Evolutionary conservation across 805 yeast species (phyloP), one percentile per base, ranked within the genome.

Genomic region (Pichia paraexigua): DNA sequence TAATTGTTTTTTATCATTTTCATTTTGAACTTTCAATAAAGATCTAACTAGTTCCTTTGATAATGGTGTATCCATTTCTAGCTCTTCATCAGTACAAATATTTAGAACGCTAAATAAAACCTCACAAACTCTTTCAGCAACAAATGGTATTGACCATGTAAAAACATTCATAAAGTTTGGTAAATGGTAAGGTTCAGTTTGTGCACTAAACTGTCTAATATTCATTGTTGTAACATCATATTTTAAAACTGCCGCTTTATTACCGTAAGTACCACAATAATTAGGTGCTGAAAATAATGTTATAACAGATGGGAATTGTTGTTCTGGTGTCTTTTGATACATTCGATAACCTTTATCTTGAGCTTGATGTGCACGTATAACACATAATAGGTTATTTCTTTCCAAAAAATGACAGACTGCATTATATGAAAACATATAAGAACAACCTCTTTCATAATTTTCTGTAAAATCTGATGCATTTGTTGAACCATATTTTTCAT

Each of bases 81-180:
- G 75, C 67, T 92, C 99, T 63, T 92, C 97, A 63, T 91, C 95
- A 0, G 97, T 87, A 71, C 99, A 92, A 52, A 94, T 87, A 67
- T 92, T 92, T 65, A 94, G 76, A 41, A 92, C 87, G 0, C 94
- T 80, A 22, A 89, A 86, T 63, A 92, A 75, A 85, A 92, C 91
- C 65, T 94, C 98, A 15, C 96, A 87, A 50, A 91, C 87, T 63
- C 94, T 88, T 66, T 92, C 97, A 21, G 97, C 98, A 24, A 94
- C 97, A 72, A 94, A 92, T 9, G 98, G 99, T 52, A 92, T 73
- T 2, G 97, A 87, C 98, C 98, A 94, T 12, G 96, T 85, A 68
- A 92, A 92, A 8, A 92, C 96, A 67, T 94, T 97, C 95, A 91
- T 89, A 61, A 91, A 88, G 66, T 90, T 90, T 9, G 98, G 98